Base-by-base conservation (phyloP, 2,329 filamentous ascomycete genomes). In the Sporothrix pseudoabietina region DNA sequence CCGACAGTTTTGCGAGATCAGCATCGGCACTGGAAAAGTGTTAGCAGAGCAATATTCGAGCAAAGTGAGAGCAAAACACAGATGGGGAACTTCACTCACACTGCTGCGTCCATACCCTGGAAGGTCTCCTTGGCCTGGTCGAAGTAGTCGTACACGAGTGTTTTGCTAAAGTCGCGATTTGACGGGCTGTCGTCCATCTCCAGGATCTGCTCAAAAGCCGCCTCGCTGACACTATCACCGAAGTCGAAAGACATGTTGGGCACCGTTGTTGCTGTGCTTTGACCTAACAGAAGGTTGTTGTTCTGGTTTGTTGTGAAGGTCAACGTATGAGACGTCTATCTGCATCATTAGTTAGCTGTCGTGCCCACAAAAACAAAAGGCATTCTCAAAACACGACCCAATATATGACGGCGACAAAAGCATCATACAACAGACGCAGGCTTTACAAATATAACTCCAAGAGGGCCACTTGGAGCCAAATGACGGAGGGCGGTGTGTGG, bases 151-250 rank as follows among this genome's bases (percentile, higher is more conserved):
- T 90, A 91, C 68, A 98, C 94, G 77, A 99, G 94, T 75, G 92
- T 91, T 78, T 87, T 89, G 83, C 92, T 97, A 86, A 98, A 98
- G 68, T 97, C 94, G 78, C 90, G 88, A 76, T 95, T 92, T 12
- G 90, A 89, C 77, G 93, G 91, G 76, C 93, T 92, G 76, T 98
- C 96, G 81, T 99, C 96, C 95, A 99, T 98, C 83, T 98, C 96
- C 76, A 98, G 89, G 81, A 99, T 98, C 85, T 98, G 96, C 78
- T 91, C 90, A 79, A 99, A 99, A 73, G 94, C 97, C 72, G 83
- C 81, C 75, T 86, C 84, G 81, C 98, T 95, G 82, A 99, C 90
- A 80, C 87, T 87, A 77, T 96, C 92, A 74, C 89, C 90, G 77
- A 94, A 88, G 74, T 92, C 88, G 74, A 86, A 85, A 78, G 89